Evolutionary conservation across 106 monocot species (phyloP).

Genomic region (Acorus calamus): DNA sequence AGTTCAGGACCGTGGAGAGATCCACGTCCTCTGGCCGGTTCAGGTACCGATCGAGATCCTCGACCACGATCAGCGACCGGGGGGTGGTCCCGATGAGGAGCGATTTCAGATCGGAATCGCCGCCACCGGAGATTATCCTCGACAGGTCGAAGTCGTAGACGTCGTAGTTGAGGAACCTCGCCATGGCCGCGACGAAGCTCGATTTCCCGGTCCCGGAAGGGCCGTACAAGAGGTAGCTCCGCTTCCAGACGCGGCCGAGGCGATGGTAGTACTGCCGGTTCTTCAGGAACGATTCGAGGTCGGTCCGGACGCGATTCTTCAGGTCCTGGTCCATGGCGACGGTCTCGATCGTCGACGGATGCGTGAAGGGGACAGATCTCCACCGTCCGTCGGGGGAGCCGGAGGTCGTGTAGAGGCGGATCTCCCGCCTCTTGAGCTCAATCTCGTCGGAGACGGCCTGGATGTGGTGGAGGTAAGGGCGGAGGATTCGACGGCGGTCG

Average conservation of each 20-base stretch:
- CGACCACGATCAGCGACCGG: slow-evolving; percentile 55
- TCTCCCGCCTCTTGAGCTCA: slow-evolving; percentile 29
- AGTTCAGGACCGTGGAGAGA: slow-evolving; percentile 16
- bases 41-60: slow-evolving; percentile 53
- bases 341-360: slow-evolving; percentile 54
- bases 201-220: slow-evolving; percentile 71
- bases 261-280: slow-evolving; percentile 48
- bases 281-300: slow-evolving; percentile 46
- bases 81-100: slow-evolving; percentile 45
- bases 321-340: slow-evolving; percentile 55
- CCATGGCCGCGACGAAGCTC: slow-evolving; percentile 60
- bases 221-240: slow-evolving; percentile 69
- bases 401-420: slow-evolving; percentile 28
- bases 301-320: slow-evolving; percentile 33
- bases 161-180: slow-evolving; percentile 53
- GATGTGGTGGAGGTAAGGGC: slow-evolving; percentile 61
- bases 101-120: slow-evolving; percentile 21
- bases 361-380: slow-evolving; percentile 36
- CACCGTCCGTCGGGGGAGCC: slow-evolving; percentile 8
- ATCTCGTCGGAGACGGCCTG: slow-evolving; percentile 47
- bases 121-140: slow-evolving; percentile 8
- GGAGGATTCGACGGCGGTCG: slow-evolving; percentile 52
- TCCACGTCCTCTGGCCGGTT: neutral
- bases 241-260: slow-evolving; percentile 54
- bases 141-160: slow-evolving; percentile 55